Evolutionary conservation across 768 basidiomycete genomes (phyloP).

Genomic region (Boletus tylopilopsis): DNA sequence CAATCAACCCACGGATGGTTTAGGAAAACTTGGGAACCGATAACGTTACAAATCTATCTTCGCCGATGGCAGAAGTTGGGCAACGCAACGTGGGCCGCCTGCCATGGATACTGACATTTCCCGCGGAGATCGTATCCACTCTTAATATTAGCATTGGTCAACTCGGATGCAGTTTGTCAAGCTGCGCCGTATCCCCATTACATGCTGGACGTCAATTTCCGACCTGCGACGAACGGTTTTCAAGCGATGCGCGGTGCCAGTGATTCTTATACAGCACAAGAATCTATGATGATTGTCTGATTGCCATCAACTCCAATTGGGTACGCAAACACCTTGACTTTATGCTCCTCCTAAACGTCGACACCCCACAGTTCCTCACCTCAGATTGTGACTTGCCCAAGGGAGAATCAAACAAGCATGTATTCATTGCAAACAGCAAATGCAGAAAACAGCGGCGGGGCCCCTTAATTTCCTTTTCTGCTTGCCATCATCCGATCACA

Average conservation of each 20-base stretch:
- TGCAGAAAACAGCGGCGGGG: not conserved
- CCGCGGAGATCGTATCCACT: slow-evolving; percentile 26
- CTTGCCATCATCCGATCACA: slow-evolving; percentile 1
- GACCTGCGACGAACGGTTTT: slow-evolving; percentile 9
- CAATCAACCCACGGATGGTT: slow-evolving; percentile 11
- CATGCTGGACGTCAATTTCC: slow-evolving; percentile 19
- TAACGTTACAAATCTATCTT: slow-evolving; percentile 24
- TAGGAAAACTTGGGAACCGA: slow-evolving; percentile 13
- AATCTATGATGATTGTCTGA: not conserved
- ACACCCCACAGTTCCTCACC: slow-evolving; percentile 19
- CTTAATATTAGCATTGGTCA: slow-evolving; percentile 7
- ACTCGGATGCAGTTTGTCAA: slow-evolving; percentile 11
- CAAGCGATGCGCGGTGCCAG: slow-evolving; percentile 6
- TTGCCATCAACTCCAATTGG: not conserved
- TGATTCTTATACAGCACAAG: not conserved
- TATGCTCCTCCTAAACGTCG: slow-evolving; percentile 18
- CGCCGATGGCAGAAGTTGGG: slow-evolving; percentile 12
- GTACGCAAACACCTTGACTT: not conserved
- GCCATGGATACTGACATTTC: slow-evolving; percentile 28
- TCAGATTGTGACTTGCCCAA: slow-evolving; percentile 11
- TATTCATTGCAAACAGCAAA: not conserved
- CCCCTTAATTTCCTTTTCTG: slow-evolving; percentile 18
- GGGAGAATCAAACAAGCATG: slow-evolving; percentile 6
- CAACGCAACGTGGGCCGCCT: slow-evolving; percentile 25
- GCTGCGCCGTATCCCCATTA: slow-evolving; percentile 23